Percentiles rank a stretch among this genome's conserved stretches.
Evolutionary conservation across 257 asterid species (phyloP).

Genomic region (Solanum habrochaites): DNA sequence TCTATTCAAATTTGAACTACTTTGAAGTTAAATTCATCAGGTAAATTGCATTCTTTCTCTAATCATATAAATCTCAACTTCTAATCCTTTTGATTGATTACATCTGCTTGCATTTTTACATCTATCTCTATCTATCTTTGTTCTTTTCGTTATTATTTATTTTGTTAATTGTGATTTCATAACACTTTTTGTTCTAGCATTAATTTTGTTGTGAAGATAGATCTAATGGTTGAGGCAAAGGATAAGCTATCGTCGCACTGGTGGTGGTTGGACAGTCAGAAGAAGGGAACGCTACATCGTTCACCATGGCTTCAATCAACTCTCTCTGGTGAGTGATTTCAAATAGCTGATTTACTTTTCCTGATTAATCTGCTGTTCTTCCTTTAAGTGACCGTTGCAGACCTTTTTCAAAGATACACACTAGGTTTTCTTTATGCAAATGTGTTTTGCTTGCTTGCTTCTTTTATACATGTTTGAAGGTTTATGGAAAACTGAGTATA

Average conservation of each 20-base stretch:
- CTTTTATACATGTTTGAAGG: neutral
- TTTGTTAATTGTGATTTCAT: neutral
- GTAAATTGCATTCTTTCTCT: neutral
- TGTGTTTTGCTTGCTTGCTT: neutral
- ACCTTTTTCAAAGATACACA: neutral
- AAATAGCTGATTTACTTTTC: neutral
- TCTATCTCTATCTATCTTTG: neutral
- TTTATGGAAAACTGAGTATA: neutral
- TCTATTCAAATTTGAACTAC: neutral
- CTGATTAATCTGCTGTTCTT: neutral
- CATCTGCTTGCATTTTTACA: neutral
- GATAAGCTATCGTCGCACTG: slow-evolving; percentile 41
- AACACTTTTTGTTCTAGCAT: neutral
- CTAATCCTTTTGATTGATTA: neutral
- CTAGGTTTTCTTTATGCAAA: neutral
- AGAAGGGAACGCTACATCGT: slow-evolving; percentile 24
- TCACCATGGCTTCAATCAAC: slow-evolving; percentile 88
- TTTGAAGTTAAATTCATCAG: neutral
- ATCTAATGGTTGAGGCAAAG: slow-evolving; percentile 28
- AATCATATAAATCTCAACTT: neutral
- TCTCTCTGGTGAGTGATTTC: slow-evolving; percentile 37
- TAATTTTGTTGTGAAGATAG: neutral
- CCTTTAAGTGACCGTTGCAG: neutral
- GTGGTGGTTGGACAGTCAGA: slow-evolving; percentile 86
- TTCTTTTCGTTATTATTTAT: neutral